Evolutionary conservation across 1,139 yeast genomes (phyloP).

Genomic region (Eremothecium gossypii): DNA sequence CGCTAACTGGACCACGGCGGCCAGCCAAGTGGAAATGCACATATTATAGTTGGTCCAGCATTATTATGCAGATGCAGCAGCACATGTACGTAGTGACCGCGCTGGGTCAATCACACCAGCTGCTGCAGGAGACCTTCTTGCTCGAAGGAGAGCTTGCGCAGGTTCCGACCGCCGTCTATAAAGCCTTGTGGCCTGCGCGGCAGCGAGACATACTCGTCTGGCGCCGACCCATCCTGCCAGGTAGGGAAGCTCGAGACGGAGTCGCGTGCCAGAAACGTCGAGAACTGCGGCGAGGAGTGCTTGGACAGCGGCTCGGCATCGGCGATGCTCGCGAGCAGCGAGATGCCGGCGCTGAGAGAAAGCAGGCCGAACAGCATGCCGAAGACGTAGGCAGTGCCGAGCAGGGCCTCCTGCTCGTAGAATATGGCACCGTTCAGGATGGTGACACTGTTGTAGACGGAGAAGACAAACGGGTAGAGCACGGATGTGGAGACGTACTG

Average conservation of each 20-base stretch:
- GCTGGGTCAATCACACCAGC: not conserved
- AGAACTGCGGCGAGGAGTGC: too few relatives aligned
- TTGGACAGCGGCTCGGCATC: too few relatives aligned
- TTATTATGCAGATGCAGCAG: too few relatives aligned
- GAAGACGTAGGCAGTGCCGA: constrained; percentile 41
- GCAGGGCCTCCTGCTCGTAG: constrained; percentile 42
- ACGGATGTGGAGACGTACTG: constrained; percentile 66
- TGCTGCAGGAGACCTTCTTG: not conserved
- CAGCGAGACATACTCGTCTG: not conserved
- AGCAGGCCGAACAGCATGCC: constrained; percentile 46
- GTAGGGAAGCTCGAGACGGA: not conserved
- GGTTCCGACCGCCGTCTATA: not conserved
- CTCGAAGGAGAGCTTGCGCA: not conserved
- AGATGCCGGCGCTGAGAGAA: constrained; percentile 34
- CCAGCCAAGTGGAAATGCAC: too few relatives aligned
- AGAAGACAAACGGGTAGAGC: constrained; percentile 76
- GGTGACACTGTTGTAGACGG: constrained; percentile 68
- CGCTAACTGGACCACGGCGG: too few relatives aligned
- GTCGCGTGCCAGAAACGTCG: too few relatives aligned
- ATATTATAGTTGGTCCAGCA: too few relatives aligned
- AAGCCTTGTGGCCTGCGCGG: not conserved
- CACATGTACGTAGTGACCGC: too few relatives aligned
- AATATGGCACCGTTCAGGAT: constrained; percentile 66
- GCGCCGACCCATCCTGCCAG: not conserved
- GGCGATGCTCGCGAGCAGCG: not conserved